Percentiles rank a stretch among this genome's conserved stretches.
These are phyloP conservation scores for Pochonia chlamydosporia DNA, from an alignment of 2,329 filamentous ascomycete genomes.

Conservation along the genomic window DNA sequence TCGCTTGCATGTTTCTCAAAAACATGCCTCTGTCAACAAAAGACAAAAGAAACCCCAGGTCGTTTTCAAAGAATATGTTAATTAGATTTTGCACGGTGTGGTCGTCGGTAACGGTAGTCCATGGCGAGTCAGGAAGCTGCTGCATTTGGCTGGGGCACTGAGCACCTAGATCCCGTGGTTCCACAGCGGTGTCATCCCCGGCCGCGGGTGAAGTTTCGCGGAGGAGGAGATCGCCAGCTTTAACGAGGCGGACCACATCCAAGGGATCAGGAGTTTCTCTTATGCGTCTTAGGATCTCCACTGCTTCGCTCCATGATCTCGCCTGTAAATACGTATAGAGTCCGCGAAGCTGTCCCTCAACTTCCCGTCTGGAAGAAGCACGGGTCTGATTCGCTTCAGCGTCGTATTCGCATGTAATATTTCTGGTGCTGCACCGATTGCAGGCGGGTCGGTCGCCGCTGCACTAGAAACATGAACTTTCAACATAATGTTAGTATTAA, in stretches of 20 bases:
- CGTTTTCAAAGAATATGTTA: constrained; percentile 1
- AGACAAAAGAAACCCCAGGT: constrained; percentile 1
- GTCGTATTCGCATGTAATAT: constrained; percentile 1
- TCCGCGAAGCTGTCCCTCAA: constrained; percentile 2
- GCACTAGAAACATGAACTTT: neutral
- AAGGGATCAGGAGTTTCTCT: neutral
- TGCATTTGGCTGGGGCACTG: neutral
- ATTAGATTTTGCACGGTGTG: neutral
- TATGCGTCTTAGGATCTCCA: constrained; percentile 4
- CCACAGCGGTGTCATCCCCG: neutral
- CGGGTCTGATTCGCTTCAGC: neutral
- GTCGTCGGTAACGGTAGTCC: neutral
- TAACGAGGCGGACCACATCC: neutral
- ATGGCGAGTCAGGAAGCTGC: neutral
- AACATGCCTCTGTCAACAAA: constrained; percentile 3
- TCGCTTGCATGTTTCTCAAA: neutral
- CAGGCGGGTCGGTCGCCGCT: constrained; percentile 2
- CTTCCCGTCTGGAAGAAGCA: neutral
- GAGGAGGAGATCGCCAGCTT: constrained; percentile 1
- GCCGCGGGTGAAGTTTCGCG: neutral
- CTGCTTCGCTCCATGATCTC: neutral
- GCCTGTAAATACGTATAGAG: constrained; percentile 1
- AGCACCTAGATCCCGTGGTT: neutral
- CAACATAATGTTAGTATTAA: neutral
- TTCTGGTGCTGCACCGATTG: neutral